Base-by-base conservation (phyloP, 2,329 filamentous ascomycete species). In the Sporothrix variecibatus region DNA sequence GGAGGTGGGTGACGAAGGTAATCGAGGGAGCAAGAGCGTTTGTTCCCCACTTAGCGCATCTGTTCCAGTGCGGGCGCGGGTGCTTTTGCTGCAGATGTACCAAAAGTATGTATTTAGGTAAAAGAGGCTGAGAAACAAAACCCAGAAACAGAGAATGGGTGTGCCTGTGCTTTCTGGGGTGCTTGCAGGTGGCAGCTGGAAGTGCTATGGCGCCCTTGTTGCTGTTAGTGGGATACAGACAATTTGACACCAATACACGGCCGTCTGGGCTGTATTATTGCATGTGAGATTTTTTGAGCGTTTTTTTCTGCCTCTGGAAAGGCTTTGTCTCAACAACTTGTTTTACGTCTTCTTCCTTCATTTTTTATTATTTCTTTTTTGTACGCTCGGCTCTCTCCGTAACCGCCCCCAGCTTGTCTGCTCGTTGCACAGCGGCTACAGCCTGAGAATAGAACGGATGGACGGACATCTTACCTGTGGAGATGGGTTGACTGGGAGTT, bases 31-130 rank as follows among this genome's bases (percentile, higher is more conserved):
- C 70, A 56, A 68, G 34, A 31, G 64, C 20, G 17, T 49, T 34
- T 49, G 34, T 43, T 75, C 74, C 62, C 74, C 74, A 75, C 74
- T 75, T 74, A 46, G 73, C 62, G 70, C 70, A 72, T 65, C 53
- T 72, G 64, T 58, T 34, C 31, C n/a, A 40, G 58, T 28, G 34
- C 31, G 40, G n/a, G 34, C n/a, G 28, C 15, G 26, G n/a, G 34
- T 12, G 28, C 12, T 17, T 17, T 38, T 34, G 56, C 28, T 72
- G 58, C 40, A 58, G n/a, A 70, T 56, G 67, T 62, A 62, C 58
- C 26, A 56, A 62, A 62, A 17, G 58, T 62, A 51, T 68, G 31
- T 71, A 71, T 43, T 49, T 70, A 71, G 56, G 69, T 46, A 51
- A 64, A 64, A 51, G 56, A 72, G 70, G 70, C 58, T 46, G 51